Percentiles rank a stretch among this genome's conserved stretches.
phyloP scores from a whole-genome alignment of 163 green algal species.

The Chlamydomonas reinhardtii region DNA sequence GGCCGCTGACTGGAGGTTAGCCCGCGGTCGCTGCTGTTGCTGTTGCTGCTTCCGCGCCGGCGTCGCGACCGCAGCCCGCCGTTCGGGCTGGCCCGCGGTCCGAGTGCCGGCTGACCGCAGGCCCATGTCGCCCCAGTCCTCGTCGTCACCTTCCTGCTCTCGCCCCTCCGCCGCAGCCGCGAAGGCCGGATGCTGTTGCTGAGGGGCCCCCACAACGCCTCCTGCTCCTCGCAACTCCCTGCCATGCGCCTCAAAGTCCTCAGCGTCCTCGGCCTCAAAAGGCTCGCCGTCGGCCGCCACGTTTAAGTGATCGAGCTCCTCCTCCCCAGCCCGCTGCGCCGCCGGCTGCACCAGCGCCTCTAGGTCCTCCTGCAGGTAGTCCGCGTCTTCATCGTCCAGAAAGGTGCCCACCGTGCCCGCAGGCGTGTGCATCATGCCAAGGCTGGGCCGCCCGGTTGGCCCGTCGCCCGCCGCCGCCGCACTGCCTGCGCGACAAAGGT shows the following conservation, averaged over 20 bases:
- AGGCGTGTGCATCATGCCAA: too few species aligned
- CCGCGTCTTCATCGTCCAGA: too few species aligned
- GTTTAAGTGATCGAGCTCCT: neutral
- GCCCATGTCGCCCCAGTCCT: neutral
- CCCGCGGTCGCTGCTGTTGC: neutral
- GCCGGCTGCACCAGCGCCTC: too few species aligned
- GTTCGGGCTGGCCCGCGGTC: too few species aligned
- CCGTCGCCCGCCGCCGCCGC: too few species aligned
- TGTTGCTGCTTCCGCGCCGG: neutral
- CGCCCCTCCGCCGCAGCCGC: neutral
- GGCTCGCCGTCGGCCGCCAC: neutral
- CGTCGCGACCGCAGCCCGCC: neutral
- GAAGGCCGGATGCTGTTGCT: neutral
- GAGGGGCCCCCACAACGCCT: neutral
- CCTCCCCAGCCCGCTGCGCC: neutral
- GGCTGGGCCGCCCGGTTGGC: too few species aligned
- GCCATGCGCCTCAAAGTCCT: neutral
- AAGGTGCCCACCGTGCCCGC: too few species aligned
- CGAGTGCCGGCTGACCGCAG: too few species aligned
- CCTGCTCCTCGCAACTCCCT: neutral
- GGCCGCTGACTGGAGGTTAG: too few species aligned
- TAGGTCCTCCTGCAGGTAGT: neutral
- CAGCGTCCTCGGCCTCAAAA: neutral
- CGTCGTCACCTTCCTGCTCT: neutral
- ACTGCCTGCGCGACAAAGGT: too few species aligned